phyloP scores from a whole-genome alignment of 768 basidiomycete species.

The Suillus paluster region DNA sequence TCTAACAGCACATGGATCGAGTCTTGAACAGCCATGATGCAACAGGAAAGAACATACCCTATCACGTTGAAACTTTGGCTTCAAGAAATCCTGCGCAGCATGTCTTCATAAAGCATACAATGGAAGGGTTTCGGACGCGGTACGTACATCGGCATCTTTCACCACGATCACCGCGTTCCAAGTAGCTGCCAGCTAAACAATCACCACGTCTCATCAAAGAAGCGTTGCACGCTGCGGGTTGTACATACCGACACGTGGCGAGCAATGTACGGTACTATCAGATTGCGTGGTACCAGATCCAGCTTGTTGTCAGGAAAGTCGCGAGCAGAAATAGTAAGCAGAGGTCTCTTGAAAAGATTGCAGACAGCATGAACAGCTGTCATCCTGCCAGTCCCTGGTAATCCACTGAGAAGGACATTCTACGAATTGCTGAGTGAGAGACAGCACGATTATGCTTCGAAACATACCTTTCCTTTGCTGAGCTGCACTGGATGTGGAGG shows the following conservation, averaged over 20 bases:
- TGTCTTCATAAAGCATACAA: not conserved
- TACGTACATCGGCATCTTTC: not conserved
- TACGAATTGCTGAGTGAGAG: not conserved
- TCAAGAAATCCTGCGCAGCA: not conserved
- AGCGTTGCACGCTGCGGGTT: not conserved
- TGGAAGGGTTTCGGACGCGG: too few species aligned
- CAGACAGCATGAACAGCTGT: not conserved
- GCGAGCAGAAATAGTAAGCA: not conserved
- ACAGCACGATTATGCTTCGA: not conserved
- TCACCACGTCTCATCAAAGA: not conserved
- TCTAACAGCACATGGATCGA: not conserved
- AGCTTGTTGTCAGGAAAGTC: too few species aligned
- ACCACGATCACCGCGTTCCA: slow-evolving; percentile 5
- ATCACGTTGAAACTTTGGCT: not conserved
- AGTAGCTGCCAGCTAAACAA: not conserved
- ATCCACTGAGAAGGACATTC: slow-evolving; percentile 1
- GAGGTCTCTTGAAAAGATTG: not conserved
- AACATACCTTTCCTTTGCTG: slow-evolving; percentile 3
- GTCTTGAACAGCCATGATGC: not conserved
- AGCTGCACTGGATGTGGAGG: not conserved
- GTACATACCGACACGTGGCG: not conserved
- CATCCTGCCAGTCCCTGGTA: not conserved
- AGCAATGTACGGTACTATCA: not conserved
- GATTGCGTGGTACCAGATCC: not conserved
- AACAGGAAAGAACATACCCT: not conserved